These are phyloP conservation scores for Butyriboletus loyo DNA, from an alignment of 768 basidiomycete genomes.

Conservation along the genomic window DNA sequence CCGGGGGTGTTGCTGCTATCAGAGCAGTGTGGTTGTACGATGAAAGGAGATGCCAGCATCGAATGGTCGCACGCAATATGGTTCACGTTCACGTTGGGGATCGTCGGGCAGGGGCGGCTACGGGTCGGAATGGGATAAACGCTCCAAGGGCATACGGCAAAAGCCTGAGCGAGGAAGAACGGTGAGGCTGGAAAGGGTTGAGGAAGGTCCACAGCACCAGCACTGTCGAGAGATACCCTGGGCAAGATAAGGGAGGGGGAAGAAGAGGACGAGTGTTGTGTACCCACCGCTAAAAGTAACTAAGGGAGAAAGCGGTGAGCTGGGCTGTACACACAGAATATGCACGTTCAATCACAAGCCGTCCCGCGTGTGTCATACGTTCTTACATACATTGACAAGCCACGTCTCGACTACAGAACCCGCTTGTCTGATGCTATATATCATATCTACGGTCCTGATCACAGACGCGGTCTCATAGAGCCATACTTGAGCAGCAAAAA, in stretches of 20 bases:
- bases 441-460: not conserved
- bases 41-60: not conserved
- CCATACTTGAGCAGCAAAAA: conserved; percentile 21
- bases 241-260: not conserved
- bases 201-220: not conserved
- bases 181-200: conserved; percentile 4
- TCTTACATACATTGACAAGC: not conserved
- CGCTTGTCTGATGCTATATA: not conserved
- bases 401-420: not conserved
- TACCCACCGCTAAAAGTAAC: not conserved
- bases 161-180: not conserved
- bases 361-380: not conserved
- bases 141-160: not conserved
- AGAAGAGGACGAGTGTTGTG: not conserved
- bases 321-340: conserved; percentile 1
- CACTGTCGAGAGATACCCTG: conserved; percentile 10
- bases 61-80: not conserved
- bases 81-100: conserved; percentile 1
- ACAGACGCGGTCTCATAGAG: not conserved
- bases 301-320: not conserved
- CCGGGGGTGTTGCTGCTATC: not conserved
- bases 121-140: not conserved
- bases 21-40: conserved; percentile 3
- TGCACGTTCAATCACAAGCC: not conserved
- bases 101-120: conserved; percentile 1